Evolutionary conservation across 2,329 filamentous ascomycete species (phyloP).

Genomic region (Ophiostoma montium): DNA sequence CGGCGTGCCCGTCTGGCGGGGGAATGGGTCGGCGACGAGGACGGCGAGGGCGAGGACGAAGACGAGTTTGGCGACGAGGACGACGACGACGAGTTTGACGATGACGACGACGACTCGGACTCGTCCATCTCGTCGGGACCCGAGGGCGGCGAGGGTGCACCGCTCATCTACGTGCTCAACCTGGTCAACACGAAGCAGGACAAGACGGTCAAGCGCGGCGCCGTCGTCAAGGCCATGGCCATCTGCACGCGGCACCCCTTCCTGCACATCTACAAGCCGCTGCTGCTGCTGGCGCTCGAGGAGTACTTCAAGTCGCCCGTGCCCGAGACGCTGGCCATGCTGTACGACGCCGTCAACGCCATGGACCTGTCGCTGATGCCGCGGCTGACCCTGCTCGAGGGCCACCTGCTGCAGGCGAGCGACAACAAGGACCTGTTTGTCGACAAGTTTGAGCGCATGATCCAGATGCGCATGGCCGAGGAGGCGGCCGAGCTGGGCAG

Average conservation of each 20-base stretch:
- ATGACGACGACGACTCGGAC: constrained; percentile 29
- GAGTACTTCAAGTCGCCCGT: constrained; percentile 93
- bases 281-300: constrained; percentile 79
- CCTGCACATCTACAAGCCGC: constrained; percentile 96
- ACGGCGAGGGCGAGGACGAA: constrained; percentile 28
- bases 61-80: constrained; percentile 17
- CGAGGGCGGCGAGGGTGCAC: constrained; percentile 67
- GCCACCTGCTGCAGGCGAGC: constrained; percentile 72
- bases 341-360: constrained; percentile 85
- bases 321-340: constrained; percentile 70
- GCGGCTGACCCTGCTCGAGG: constrained; percentile 66
- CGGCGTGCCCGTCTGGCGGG: constrained; percentile 37
- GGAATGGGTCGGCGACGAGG: constrained; percentile 26
- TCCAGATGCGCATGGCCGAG: constrained; percentile 63
- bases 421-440: constrained; percentile 94
- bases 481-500: constrained; percentile 25
- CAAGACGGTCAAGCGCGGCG: constrained; percentile 80
- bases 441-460: constrained; percentile 94
- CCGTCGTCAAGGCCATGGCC: constrained; percentile 94
- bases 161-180: constrained; percentile 92
- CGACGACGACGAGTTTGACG: constrained; percentile 18
- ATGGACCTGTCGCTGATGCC: constrained; percentile 97
- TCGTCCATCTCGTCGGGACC: too few relatives aligned
- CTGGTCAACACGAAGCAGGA: constrained; percentile 97
- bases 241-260: constrained; percentile 97